Evolutionary conservation across 2,329 filamentous ascomycete species (phyloP).

Genomic region (Xylariales sp.): DNA sequence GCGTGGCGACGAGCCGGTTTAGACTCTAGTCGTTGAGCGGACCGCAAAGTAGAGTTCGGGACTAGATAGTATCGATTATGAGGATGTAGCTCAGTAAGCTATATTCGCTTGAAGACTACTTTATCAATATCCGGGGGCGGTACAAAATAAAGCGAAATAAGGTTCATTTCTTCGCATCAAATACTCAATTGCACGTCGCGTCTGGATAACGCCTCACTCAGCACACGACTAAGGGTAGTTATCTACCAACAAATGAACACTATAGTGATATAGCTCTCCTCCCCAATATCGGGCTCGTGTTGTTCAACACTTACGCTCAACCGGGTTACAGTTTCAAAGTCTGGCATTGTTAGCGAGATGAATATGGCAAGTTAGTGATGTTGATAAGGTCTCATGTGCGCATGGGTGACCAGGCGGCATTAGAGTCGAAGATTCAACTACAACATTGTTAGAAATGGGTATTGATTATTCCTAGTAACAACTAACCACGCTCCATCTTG

Average conservation of each 20-base stretch:
- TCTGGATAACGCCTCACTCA: neutral
- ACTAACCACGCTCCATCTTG: neutral
- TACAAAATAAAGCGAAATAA: neutral
- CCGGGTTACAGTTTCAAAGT: neutral
- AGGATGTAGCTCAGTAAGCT: too few relatives aligned
- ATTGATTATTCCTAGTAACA: neutral
- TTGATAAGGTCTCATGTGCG: neutral
- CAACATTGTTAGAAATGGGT: neutral
- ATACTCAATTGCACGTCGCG: neutral
- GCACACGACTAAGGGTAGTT: neutral
- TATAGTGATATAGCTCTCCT: neutral
- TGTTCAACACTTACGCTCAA: neutral
- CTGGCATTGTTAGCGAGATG: neutral
- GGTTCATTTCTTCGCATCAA: neutral
- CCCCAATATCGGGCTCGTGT: neutral
- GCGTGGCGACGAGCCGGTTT: too few relatives aligned
- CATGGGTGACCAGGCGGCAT: neutral
- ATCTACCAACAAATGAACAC: neutral
- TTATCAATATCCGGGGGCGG: neutral
- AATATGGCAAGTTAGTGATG: neutral
- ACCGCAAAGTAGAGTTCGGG: too few relatives aligned
- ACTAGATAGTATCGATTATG: too few relatives aligned
- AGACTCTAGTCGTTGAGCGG: too few relatives aligned
- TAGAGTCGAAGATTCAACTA: neutral
- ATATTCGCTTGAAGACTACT: too few relatives aligned